Percentiles rank a stretch among this genome's conserved stretches.
These are phyloP conservation scores for Lodderomyces beijingensis DNA, from an alignment of 1,139 yeast genomes.

Conservation along the genomic window DNA sequence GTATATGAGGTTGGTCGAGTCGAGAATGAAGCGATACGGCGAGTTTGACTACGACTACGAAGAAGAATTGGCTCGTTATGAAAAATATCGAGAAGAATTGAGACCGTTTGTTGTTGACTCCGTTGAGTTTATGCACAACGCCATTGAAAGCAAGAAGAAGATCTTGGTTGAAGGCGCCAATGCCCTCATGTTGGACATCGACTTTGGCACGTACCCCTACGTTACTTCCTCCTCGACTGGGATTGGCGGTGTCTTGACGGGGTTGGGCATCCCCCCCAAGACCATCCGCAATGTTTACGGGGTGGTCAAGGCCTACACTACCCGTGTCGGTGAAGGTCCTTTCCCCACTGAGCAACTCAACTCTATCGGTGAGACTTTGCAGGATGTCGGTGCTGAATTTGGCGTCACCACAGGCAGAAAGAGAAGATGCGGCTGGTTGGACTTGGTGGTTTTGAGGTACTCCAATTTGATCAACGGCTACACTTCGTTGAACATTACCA, in stretches of 20 bases:
- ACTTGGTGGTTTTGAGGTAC: slow-evolving; percentile 88
- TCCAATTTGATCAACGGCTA: slow-evolving; percentile 91
- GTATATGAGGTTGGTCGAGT: slow-evolving; percentile 70
- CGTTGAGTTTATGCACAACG: slow-evolving; percentile 82
- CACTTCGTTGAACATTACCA: slow-evolving; percentile 90
- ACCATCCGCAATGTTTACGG: slow-evolving; percentile 80
- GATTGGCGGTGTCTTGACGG: slow-evolving; percentile 97
- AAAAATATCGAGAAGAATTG: slow-evolving; percentile 64
- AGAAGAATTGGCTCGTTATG: slow-evolving; percentile 73
- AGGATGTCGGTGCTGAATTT: slow-evolving; percentile 87
- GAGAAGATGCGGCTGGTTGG: slow-evolving; percentile 99
- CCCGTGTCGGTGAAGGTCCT: slow-evolving; percentile 99
- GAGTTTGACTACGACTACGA: slow-evolving; percentile 85
- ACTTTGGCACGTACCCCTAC: slow-evolving; percentile 96
- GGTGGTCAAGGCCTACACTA: slow-evolving; percentile 97
- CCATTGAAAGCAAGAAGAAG: slow-evolving; percentile 72
- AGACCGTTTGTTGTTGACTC: slow-evolving; percentile 94
- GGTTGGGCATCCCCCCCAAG: slow-evolving; percentile 91
- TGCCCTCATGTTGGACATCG: slow-evolving; percentile 95
- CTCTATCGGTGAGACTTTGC: slow-evolving; percentile 80
- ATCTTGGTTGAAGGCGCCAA: slow-evolving; percentile 97
- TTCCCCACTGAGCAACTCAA: slow-evolving; percentile 98
- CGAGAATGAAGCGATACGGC: slow-evolving; percentile 88
- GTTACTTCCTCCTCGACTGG: slow-evolving; percentile 96
- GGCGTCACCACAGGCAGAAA: slow-evolving; percentile 99